A percentile compares a stretch with the other conserved stretches of the same genome.
Conservation (phyloP, 1,284 basidiomycete genomes). For the Rhodotorula sp. region DNA sequence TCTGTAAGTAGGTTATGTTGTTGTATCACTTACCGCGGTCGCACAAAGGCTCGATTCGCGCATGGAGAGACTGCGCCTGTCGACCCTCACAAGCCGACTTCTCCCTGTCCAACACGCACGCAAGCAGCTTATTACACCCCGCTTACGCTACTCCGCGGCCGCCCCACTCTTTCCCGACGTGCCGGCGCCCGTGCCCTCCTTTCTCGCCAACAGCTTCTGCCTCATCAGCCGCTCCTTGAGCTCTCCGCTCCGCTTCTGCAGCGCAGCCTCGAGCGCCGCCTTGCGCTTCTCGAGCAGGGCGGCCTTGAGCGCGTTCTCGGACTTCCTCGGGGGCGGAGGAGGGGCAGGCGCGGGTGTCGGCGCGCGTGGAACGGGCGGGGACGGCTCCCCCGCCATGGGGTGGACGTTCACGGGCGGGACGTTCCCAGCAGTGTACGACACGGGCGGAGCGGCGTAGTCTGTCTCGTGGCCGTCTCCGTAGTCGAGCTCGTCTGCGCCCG, state of each 20-base stretch:
- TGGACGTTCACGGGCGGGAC: background rate
- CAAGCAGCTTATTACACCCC: too few species aligned
- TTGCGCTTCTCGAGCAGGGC: slow-evolving; percentile 24
- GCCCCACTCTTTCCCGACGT: background rate
- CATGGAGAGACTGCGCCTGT: too few species aligned
- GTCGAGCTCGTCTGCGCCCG: background rate
- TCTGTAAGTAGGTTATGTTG: background rate
- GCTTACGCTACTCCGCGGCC: background rate
- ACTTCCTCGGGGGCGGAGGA: background rate
- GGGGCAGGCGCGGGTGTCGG: too few species aligned
- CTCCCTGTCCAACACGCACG: too few species aligned
- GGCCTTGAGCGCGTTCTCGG: slow-evolving; percentile 12
- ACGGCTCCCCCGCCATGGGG: background rate
- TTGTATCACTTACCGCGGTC: background rate
- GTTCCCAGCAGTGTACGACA: background rate
- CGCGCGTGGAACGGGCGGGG: background rate
- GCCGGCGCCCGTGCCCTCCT: background rate
- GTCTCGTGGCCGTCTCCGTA: background rate
- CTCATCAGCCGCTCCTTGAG: slow-evolving; percentile 29
- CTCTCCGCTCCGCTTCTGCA: slow-evolving; percentile 20
- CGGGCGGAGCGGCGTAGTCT: background rate
- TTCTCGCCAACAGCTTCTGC: slow-evolving; percentile 15
- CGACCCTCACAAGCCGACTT: too few species aligned
- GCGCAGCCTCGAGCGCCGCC: slow-evolving; percentile 11
- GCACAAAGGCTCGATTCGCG: background rate